phyloP scores from a whole-genome alignment of 768 basidiomycete genomes.

The Russula sp. region DNA sequence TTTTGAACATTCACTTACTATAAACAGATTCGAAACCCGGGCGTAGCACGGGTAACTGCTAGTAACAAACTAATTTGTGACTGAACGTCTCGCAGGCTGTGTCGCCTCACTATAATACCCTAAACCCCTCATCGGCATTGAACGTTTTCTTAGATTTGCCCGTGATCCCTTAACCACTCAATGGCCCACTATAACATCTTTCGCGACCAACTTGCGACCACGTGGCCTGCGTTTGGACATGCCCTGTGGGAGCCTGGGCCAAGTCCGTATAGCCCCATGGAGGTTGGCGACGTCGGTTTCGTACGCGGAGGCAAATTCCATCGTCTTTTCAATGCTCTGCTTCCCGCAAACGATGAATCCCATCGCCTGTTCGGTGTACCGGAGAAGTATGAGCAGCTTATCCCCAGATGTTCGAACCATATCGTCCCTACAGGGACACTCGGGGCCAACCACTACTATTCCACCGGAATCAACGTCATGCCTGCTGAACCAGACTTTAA shows the following conservation, averaged over 20 bases:
- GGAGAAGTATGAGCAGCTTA: background rate
- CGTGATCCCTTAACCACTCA: too few species aligned
- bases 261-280: slow-evolving; percentile 12
- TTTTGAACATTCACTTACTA: too few species aligned
- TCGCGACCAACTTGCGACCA: slow-evolving; percentile 4
- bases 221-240: background rate
- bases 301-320: slow-evolving; percentile 20
- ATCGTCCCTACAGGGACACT: background rate
- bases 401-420: background rate
- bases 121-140: too few species aligned
- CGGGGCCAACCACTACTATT: background rate
- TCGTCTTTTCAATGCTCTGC: slow-evolving; percentile 21
- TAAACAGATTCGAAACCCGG: too few species aligned
- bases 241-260: slow-evolving; percentile 21
- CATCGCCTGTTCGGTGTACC: background rate
- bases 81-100: too few species aligned
- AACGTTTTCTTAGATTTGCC: too few species aligned
- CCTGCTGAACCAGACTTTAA: background rate
- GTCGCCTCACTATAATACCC: too few species aligned
- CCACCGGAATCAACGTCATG: background rate
- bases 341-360: slow-evolving; percentile 1
- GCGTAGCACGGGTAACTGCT: too few species aligned
- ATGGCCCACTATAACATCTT: slow-evolving; percentile 13
- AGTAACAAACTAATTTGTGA: too few species aligned
- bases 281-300: slow-evolving; percentile 25